phyloP scores from a whole-genome alignment of 768 basidiomycete species.

The Suillus cothurnatus region DNA sequence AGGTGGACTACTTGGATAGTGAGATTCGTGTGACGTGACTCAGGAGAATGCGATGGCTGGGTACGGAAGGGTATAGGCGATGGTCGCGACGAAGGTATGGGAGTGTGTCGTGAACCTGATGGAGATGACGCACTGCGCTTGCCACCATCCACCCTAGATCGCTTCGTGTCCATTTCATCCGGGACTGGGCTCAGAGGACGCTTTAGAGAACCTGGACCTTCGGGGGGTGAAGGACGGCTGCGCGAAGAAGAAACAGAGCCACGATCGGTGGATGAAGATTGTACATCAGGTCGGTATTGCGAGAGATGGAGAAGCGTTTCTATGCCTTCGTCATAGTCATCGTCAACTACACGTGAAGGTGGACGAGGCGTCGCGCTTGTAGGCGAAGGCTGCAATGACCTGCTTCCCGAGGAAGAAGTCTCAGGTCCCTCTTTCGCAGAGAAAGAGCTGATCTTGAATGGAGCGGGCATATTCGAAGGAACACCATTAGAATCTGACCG shows the following conservation, averaged over 20 bases:
- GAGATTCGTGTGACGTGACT: conserved; percentile 48
- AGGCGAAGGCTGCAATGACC: conserved; percentile 75
- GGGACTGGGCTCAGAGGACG: conserved; percentile 68
- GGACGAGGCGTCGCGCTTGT: conserved; percentile 60
- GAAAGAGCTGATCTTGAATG: conserved; percentile 35
- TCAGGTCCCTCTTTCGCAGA: conserved; percentile 57
- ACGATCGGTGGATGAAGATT: conserved; percentile 41
- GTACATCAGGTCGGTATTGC: conserved; percentile 41
- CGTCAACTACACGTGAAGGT: conserved; percentile 75
- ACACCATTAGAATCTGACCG: conserved; percentile 28
- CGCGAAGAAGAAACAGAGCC: conserved; percentile 64
- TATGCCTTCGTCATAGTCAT: conserved; percentile 92
- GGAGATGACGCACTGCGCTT: conserved; percentile 58
- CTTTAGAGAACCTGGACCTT: conserved; percentile 52
- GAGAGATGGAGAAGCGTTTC: conserved; percentile 78
- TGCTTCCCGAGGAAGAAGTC: conserved; percentile 60
- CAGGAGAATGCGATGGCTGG: conserved; percentile 73
- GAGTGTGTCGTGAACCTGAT: conserved; percentile 51
- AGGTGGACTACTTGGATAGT: conserved; percentile 52
- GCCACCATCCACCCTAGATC: conserved; percentile 56
- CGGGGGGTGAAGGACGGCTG: conserved; percentile 65
- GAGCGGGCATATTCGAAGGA: conserved; percentile 32
- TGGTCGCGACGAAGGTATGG: conserved; percentile 60
- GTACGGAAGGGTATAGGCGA: conserved; percentile 77
- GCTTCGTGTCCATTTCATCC: conserved; percentile 65